Evolutionary conservation across 805 yeast genomes (phyloP).

Genomic region (Jamesozyma spencerorum): DNA sequence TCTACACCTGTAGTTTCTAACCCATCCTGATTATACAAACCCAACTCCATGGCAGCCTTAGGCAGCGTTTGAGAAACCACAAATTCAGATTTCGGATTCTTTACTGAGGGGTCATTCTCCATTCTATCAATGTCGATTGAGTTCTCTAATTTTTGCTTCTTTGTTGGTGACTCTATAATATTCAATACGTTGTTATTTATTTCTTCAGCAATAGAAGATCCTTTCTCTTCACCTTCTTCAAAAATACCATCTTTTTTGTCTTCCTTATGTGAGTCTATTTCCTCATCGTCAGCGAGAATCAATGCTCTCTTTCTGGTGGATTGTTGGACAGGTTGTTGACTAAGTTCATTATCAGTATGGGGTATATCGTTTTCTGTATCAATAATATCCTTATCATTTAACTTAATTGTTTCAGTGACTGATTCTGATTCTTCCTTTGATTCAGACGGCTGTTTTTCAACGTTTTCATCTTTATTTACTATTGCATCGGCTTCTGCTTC

Average conservation of each 20-base stretch:
- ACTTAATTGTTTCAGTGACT: too few relatives aligned
- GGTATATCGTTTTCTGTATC: conserved; percentile 1
- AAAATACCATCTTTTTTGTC: conserved; percentile 2
- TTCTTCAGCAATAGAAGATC: background rate
- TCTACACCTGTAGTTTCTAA: conserved; percentile 63
- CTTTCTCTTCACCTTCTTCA: background rate
- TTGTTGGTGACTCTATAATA: conserved; percentile 10
- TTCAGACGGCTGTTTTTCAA: too few relatives aligned
- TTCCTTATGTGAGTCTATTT: background rate
- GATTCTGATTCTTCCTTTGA: too few relatives aligned
- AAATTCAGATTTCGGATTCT: conserved; percentile 69
- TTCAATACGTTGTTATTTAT: conserved; percentile 8
- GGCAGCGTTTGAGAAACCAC: conserved; percentile 64
- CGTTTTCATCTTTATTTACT: too few relatives aligned
- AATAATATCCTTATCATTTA: too few relatives aligned
- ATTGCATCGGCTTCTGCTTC: too few relatives aligned
- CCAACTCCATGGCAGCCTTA: conserved; percentile 52
- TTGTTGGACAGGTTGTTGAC: background rate
- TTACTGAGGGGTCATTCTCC: conserved; percentile 49
- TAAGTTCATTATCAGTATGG: background rate
- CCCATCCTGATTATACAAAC: conserved; percentile 57
- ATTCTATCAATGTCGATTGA: conserved; percentile 18
- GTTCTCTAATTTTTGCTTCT: conserved; percentile 11
- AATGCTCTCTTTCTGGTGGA: background rate
- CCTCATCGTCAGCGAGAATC: background rate